Conservation (phyloP, 2,329 filamentous ascomycete genomes). For the Colletotrichum brevisporum region DNA sequence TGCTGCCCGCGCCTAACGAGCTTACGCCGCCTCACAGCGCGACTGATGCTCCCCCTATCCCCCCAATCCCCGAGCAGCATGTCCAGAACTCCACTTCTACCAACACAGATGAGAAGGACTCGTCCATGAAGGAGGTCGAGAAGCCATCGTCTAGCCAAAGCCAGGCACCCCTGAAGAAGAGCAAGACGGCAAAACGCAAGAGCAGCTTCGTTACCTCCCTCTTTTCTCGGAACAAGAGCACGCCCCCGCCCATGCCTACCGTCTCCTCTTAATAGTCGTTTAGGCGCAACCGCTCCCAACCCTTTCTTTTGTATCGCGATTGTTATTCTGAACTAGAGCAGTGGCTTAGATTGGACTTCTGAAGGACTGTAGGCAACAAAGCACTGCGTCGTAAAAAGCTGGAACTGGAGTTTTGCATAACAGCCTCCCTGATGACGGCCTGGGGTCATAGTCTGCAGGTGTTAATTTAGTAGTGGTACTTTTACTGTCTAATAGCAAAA, state of each 20-base stretch:
- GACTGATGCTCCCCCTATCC: conserved; percentile 32
- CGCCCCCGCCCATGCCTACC: conserved; percentile 11
- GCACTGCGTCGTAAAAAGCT: conserved; percentile 16
- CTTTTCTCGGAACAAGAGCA: conserved; percentile 31
- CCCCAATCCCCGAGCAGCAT: conserved; percentile 28
- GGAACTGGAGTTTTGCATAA: conserved; percentile 33
- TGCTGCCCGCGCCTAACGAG: conserved; percentile 25
- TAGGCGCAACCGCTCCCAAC: background rate
- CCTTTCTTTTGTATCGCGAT: conserved; percentile 32
- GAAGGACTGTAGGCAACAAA: conserved; percentile 19
- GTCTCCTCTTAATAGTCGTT: background rate
- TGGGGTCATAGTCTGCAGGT: conserved; percentile 6
- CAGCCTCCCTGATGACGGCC: conserved; percentile 14
- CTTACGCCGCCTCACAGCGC: conserved; percentile 38
- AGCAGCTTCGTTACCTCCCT: conserved; percentile 34
- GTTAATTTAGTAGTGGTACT: conserved; percentile 18
- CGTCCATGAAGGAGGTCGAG: conserved; percentile 31
- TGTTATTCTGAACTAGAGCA: conserved; percentile 1
- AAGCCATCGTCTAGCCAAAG: conserved; percentile 15
- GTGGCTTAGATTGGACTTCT: conserved; percentile 28
- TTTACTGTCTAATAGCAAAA: conserved; percentile 12
- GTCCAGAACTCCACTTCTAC: conserved; percentile 5
- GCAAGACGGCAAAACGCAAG: conserved; percentile 34
- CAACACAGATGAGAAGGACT: conserved; percentile 11
- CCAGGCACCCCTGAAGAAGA: conserved; percentile 18